Evolutionary conservation across 1,284 basidiomycete genomes (phyloP).

Genomic region (Papiliotrema laurentii): DNA sequence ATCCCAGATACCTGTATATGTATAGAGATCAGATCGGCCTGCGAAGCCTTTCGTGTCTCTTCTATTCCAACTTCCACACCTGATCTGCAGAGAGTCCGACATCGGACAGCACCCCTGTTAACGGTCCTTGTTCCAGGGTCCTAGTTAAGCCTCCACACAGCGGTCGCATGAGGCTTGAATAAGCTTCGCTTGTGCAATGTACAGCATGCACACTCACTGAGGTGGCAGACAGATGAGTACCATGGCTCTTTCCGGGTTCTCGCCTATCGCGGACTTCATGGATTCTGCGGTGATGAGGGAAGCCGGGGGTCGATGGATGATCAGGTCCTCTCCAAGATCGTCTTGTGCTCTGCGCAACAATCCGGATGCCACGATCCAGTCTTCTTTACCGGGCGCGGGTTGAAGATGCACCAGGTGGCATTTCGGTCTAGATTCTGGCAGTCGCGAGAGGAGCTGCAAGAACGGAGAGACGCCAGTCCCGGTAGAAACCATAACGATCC

Average conservation of each 20-base stretch:
- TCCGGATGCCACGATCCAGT: constrained; percentile 9
- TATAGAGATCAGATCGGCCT: no score
- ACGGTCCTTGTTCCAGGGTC: constrained; percentile 35
- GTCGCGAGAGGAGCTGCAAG: constrained; percentile 43
- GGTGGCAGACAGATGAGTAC: constrained; percentile 43
- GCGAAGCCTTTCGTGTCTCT: not conserved
- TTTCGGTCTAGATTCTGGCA: constrained; percentile 5
- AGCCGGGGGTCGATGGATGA: constrained; percentile 13
- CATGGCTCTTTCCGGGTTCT: constrained; percentile 16
- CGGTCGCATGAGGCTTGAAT: constrained; percentile 16
- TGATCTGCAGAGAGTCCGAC: constrained; percentile 32
- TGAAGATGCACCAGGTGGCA: constrained; percentile 30
- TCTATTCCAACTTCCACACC: constrained; percentile 41
- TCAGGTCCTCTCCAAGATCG: constrained; percentile 5
- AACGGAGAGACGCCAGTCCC: constrained; percentile 47
- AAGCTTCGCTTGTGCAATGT: not conserved
- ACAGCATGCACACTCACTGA: constrained; percentile 17
- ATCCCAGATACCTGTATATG: no score
- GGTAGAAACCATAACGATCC: constrained; percentile 45
- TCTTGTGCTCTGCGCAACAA: constrained; percentile 18
- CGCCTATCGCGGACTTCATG: constrained; percentile 1
- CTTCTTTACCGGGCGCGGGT: constrained; percentile 9
- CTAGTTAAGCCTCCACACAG: constrained; percentile 36
- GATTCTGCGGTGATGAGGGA: constrained; percentile 4
- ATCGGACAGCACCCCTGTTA: constrained; percentile 32